phyloP scores from a whole-genome alignment of 139 green algal species.

The Volvox reticuliferus region DNA sequence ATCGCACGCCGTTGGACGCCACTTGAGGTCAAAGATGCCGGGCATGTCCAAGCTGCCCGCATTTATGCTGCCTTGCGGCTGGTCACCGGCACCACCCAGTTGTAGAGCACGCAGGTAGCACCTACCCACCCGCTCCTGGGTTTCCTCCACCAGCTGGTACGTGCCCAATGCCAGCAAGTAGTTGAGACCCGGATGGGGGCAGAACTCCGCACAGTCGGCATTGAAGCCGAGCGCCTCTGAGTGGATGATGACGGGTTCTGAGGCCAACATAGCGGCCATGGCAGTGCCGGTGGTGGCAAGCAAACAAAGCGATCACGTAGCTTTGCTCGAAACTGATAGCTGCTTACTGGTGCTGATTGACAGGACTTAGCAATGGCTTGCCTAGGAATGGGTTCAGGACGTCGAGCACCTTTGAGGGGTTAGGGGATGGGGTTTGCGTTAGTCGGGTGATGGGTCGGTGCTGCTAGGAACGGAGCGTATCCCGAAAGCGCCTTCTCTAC shows the following conservation, averaged over 20 bases:
- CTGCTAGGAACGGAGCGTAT: no score
- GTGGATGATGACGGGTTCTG: background rate
- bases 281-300: no score
- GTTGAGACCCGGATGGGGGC: background rate
- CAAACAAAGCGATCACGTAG: no score
- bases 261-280: background rate
- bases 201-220: constrained; percentile 66
- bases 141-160: constrained; percentile 79
- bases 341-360: no score
- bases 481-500: no score
- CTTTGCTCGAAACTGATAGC: no score
- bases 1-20: constrained; percentile 18
- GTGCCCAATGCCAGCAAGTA: constrained; percentile 72
- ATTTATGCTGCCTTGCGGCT: background rate
- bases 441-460: no score
- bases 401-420: no score
- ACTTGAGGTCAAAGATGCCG: constrained; percentile 74
- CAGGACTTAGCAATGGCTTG: no score
- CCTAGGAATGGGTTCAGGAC: no score
- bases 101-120: constrained; percentile 63
- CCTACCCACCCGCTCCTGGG: constrained; percentile 54
- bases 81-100: background rate
- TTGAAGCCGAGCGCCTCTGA: constrained; percentile 42
- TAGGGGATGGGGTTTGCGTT: no score
- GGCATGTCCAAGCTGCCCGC: constrained; percentile 54